Base-by-base conservation (phyloP, 257 asterid genomes). In the Avicennia marina region DNA sequence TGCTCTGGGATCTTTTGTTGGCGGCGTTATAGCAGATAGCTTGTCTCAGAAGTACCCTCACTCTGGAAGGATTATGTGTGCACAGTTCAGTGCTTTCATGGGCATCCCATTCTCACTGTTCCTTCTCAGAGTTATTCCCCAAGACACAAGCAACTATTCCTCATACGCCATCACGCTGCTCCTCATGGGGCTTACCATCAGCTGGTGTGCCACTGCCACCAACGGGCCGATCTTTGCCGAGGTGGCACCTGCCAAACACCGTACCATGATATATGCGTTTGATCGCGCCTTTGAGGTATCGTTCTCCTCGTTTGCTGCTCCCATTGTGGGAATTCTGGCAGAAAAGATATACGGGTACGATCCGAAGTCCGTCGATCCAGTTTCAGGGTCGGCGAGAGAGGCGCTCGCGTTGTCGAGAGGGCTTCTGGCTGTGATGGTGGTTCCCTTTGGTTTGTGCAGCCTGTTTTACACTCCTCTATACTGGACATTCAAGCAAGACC, bases 191-290 rank as follows among this genome's bases (percentile, higher is more conserved):
- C 84, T 91, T 17, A 80, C 80, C 19, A 86, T 88, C 38, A 88
- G 98, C 78, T 91, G 97, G 98, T 71, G 82, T 50, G 95, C 85
- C n/a, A 85, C 95, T 1, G 98, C 97, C 24, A 66, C 95, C 2
- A 91, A 88, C 42, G 97, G 86, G 29, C 98, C 97, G 1, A 85
- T 91, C 95, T 91, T 91, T 31, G 98, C 97, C 2, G 97, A 91
- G 79, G 95, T 91, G 18, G 98, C 88, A 74, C 97, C 98, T 10
- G 52, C 95, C 56, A 88, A 67, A 53, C 90, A 91, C 53, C 95
- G 95, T 8, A 91, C 98, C 34, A 91, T 91, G 98, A 83, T 91
- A 7, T 91, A 88, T 31, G 98, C 98, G 9, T 85, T 88, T 48
- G 98, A 91, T 51, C 94, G 95, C 1, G 97, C 97, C 0, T 88